phyloP scores from a whole-genome alignment of 768 basidiomycete species.

The Tubosaeta sp. region DNA sequence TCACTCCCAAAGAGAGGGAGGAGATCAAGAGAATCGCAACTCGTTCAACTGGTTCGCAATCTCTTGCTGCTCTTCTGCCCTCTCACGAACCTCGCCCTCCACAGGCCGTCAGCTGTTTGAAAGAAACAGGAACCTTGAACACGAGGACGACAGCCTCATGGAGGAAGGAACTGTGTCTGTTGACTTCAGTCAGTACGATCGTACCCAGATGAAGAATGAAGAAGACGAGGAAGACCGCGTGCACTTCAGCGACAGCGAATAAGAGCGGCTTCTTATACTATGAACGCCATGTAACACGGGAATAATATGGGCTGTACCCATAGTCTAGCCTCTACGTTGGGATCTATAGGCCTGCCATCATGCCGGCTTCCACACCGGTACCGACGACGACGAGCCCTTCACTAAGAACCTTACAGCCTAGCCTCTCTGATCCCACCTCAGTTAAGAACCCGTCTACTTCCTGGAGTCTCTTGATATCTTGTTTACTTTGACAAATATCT shows the following conservation, averaged over 20 bases:
- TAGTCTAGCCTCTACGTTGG: conserved; percentile 11
- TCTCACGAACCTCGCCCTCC: conserved; percentile 6
- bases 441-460: conserved; percentile 58
- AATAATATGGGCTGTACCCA: conserved; percentile 7
- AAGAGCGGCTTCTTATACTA: conserved; percentile 16
- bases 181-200: conserved; percentile 85
- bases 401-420: conserved; percentile 57
- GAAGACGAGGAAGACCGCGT: conserved; percentile 60
- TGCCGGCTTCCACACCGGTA: conserved; percentile 48
- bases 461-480: conserved; percentile 32
- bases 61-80: background rate
- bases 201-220: conserved; percentile 48
- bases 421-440: conserved; percentile 50
- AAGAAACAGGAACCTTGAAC: conserved; percentile 61
- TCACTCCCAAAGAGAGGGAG: conserved; percentile 80
- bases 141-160: conserved; percentile 71
- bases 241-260: conserved; percentile 88
- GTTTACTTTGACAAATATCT: conserved; percentile 39
- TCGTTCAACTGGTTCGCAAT: conserved; percentile 62
- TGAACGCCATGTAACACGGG: conserved; percentile 4
- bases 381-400: conserved; percentile 52
- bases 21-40: conserved; percentile 64
- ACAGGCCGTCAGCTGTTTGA: conserved; percentile 92
- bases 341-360: conserved; percentile 56
- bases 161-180: conserved; percentile 88